These are phyloP conservation scores for Agapanthus africanus DNA, from an alignment of 106 monocot species.

Conservation along the genomic window DNA sequence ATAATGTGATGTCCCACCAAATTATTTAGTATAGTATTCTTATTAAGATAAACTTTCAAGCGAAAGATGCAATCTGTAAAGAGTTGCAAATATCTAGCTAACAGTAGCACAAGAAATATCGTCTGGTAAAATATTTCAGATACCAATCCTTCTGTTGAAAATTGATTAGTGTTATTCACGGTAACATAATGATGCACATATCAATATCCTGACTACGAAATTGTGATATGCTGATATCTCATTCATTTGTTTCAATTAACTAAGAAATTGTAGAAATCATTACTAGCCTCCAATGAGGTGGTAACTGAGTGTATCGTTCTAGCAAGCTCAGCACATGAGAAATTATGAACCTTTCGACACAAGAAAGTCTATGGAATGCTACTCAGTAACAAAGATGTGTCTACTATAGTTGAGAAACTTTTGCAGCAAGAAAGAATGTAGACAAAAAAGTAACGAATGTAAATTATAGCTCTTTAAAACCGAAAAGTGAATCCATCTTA, in stretches of 20 bases:
- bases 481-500: neutral
- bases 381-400: too few relatives aligned
- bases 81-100: neutral
- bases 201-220: neutral
- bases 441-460: neutral
- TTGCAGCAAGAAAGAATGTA: neutral
- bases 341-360: neutral
- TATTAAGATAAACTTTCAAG: neutral
- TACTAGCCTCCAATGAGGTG: too few relatives aligned
- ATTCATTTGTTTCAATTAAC: too few relatives aligned
- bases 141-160: neutral
- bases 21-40: neutral
- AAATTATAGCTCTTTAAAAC: neutral
- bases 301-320: too few relatives aligned
- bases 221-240: too few relatives aligned
- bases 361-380: neutral
- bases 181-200: neutral
- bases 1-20: neutral
- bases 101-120: neutral
- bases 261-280: too few relatives aligned
- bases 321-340: neutral
- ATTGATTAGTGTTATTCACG: too few relatives aligned
- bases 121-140: neutral
- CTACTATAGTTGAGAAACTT: too few relatives aligned
- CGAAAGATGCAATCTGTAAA: neutral